Percentiles rank a stretch among this genome's conserved stretches.
Conservation (phyloP, 805 yeast genomes). For the Barnettozyma californica region DNA sequence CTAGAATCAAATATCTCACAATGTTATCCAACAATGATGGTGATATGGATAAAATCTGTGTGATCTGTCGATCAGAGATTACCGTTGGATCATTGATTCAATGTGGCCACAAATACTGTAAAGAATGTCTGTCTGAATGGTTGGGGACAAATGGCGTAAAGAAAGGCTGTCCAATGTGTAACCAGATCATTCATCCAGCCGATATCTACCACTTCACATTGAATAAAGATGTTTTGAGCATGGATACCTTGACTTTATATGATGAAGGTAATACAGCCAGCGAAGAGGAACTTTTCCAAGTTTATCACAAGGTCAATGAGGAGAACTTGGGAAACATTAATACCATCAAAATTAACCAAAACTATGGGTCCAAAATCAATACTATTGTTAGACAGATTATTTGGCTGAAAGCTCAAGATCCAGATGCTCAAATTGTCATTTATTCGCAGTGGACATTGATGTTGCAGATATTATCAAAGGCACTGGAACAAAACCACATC, state of each 20-base stretch:
- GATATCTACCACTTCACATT: constrained; percentile 70
- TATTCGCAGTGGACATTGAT: constrained; percentile 89
- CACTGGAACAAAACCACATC: constrained; percentile 56
- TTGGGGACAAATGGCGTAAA: constrained; percentile 33
- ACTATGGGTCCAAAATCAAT: constrained; percentile 85
- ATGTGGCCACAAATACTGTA: constrained; percentile 92
- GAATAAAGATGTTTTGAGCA: constrained; percentile 34
- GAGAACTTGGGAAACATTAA: constrained; percentile 40
- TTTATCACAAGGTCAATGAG: constrained; percentile 34
- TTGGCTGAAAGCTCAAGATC: constrained; percentile 52
- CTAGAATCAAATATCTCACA: constrained; percentile 45
- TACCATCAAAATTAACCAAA: constrained; percentile 36
- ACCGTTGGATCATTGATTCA: constrained; percentile 73
- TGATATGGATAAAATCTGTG: constrained; percentile 44
- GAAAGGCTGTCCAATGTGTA: constrained; percentile 78
- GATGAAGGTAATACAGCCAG: constrained; percentile 15
- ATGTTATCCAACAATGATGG: constrained; percentile 30
- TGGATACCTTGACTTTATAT: constrained; percentile 42
- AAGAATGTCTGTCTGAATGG: constrained; percentile 78
- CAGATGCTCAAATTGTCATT: constrained; percentile 61
- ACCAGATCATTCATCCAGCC: constrained; percentile 38
- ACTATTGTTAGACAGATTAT: constrained; percentile 68
- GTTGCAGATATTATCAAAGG: constrained; percentile 57
- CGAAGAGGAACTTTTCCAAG: constrained; percentile 13
- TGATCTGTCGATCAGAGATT: constrained; percentile 71